Evolutionary conservation across 2,329 filamentous ascomycete species (phyloP).

Genomic region (Myriosclerotinia curreyana): DNA sequence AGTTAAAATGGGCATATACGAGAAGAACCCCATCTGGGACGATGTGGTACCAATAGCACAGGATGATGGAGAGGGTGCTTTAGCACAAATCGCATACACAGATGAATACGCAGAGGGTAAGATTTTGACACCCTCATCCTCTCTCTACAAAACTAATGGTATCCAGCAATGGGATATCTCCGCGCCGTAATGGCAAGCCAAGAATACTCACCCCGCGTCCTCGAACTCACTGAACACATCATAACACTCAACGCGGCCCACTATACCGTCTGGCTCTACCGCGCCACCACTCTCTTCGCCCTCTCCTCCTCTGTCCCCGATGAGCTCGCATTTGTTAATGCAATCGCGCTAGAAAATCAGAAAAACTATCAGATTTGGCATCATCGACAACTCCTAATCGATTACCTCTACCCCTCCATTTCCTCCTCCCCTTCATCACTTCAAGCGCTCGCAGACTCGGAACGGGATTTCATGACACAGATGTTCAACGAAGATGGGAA

Average conservation of each 20-base stretch:
- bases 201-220: slow-evolving; percentile 74
- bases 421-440: slow-evolving; percentile 55
- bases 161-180: slow-evolving; percentile 79
- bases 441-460: slow-evolving; percentile 58
- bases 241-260: slow-evolving; percentile 94
- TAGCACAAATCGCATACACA: slow-evolving; percentile 90
- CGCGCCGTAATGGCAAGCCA: slow-evolving; percentile 88
- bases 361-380: slow-evolving; percentile 99
- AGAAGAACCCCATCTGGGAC: slow-evolving; percentile 70
- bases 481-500: slow-evolving; percentile 89
- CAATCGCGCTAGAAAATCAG: slow-evolving; percentile 74
- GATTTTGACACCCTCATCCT: slow-evolving; percentile 13
- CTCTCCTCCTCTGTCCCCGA: slow-evolving; percentile 43
- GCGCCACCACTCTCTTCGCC: slow-evolving; percentile 71
- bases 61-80: slow-evolving; percentile 76
- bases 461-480: slow-evolving; percentile 69
- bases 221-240: slow-evolving; percentile 82
- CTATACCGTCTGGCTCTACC: slow-evolving; percentile 98
- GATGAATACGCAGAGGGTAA: slow-evolving; percentile 80
- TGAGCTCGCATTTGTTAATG: slow-evolving; percentile 84
- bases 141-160: slow-evolving; percentile 10
- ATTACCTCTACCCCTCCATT: slow-evolving; percentile 57
- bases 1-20: slow-evolving; percentile 34
- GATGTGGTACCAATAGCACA: slow-evolving; percentile 81
- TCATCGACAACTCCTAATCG: slow-evolving; percentile 63